A percentile compares a stretch with the other conserved stretches of the same genome.
phyloP scores from a whole-genome alignment of 345 rosid genomes.

The Litchi chinensis region DNA sequence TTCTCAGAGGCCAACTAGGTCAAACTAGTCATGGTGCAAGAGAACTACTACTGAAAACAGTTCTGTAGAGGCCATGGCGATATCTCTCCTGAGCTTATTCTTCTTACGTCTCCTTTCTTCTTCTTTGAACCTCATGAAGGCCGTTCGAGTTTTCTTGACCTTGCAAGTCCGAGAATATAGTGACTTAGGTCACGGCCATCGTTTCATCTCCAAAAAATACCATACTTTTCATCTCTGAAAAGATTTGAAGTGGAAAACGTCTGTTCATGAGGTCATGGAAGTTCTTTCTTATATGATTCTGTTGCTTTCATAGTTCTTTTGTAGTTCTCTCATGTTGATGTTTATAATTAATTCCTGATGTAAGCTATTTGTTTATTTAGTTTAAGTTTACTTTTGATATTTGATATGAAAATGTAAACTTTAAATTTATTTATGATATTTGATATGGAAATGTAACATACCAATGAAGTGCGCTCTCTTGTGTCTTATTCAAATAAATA shows the following conservation, averaged over 20 bases:
- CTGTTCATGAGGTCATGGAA: neutral
- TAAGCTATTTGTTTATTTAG: neutral
- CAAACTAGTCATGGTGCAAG: neutral
- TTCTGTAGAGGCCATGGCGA: conserved; percentile 32
- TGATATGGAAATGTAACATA: neutral
- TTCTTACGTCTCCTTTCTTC: conserved; percentile 9
- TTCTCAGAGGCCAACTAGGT: neutral
- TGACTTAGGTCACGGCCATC: neutral
- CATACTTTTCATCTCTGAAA: neutral
- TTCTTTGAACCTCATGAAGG: conserved; percentile 5
- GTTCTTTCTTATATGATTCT: conserved; percentile 13
- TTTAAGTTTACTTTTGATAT: neutral
- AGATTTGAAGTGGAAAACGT: neutral
- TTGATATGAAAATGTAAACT: neutral
- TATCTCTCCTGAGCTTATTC: conserved; percentile 81
- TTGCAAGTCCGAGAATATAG: conserved; percentile 52
- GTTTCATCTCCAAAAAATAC: no score
- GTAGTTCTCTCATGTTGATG: neutral
- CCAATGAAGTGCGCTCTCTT: no score
- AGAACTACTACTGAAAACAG: neutral
- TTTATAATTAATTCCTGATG: neutral
- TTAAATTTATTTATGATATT: neutral
- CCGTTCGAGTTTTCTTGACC: conserved; percentile 71
- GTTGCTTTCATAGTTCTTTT: neutral
- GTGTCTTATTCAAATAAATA: neutral